Conservation (phyloP, 345 rosid species). For the Dipteronia sinensis region DNA sequence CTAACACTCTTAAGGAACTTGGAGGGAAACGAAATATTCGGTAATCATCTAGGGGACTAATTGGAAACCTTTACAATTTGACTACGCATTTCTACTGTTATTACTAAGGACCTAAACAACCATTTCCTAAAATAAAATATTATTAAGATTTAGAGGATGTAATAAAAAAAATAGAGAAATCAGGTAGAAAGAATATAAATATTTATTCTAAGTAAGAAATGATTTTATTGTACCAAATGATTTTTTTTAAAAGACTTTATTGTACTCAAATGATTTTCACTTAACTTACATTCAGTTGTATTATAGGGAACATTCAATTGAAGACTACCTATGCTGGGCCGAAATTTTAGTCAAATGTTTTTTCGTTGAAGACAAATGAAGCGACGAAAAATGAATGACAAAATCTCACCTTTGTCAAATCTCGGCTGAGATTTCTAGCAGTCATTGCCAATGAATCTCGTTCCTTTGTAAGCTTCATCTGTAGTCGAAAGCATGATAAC, state of each 20-base stretch:
- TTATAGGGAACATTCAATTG: not conserved
- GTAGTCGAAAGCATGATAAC: slow-evolving; percentile 25
- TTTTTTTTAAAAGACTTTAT: not conserved
- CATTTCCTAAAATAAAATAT: not conserved
- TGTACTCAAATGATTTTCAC: not conserved
- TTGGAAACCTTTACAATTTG: not conserved
- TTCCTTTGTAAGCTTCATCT: slow-evolving; percentile 75
- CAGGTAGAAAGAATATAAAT: not conserved
- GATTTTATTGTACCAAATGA: not conserved
- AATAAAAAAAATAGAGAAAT: too few species aligned
- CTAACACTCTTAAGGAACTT: not conserved
- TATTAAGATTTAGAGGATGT: not conserved
- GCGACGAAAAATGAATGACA: not conserved
- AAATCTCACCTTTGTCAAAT: slow-evolving; percentile 67
- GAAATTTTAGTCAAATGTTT: not conserved
- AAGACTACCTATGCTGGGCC: not conserved
- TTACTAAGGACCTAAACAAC: not conserved
- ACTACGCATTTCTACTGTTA: not conserved
- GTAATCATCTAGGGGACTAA: not conserved
- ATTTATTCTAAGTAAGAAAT: not conserved
- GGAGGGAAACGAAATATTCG: not conserved
- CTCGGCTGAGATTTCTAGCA: slow-evolving; percentile 82
- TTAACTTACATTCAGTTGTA: too few species aligned
- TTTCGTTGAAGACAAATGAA: not conserved
- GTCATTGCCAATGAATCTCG: slow-evolving; percentile 73